A percentile compares a stretch with the other conserved stretches of the same genome.
Conservation (phyloP, 768 basidiomycete species). For the Hysterangium stoloniferum region DNA sequence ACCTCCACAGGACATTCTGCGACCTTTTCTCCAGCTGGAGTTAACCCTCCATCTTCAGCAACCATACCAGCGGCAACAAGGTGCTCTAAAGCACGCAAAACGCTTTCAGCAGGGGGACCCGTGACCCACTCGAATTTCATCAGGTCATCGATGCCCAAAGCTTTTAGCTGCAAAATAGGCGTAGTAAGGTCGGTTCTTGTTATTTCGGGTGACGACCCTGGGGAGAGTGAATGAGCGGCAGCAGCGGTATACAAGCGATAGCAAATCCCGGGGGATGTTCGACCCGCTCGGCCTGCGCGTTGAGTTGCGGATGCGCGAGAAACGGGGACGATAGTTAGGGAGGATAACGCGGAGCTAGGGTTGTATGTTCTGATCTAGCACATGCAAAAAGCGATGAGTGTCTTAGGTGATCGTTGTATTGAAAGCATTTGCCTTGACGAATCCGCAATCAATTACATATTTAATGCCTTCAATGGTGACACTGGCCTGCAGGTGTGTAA, state of each 20-base stretch:
- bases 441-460: slow-evolving; percentile 90
- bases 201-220: slow-evolving; percentile 81
- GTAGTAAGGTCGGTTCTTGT: slow-evolving; percentile 86
- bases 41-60: slow-evolving; percentile 71
- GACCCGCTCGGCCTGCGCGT: slow-evolving; percentile 89
- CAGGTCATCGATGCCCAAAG: slow-evolving; percentile 88
- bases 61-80: slow-evolving; percentile 77
- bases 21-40: slow-evolving; percentile 71
- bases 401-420: neutral
- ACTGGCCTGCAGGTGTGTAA: slow-evolving; percentile 53
- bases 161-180: slow-evolving; percentile 89
- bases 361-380: slow-evolving; percentile 83
- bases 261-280: slow-evolving; percentile 87
- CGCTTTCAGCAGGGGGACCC: slow-evolving; percentile 76
- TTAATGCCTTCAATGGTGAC: slow-evolving; percentile 95
- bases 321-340: slow-evolving; percentile 74
- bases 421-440: slow-evolving; percentile 62
- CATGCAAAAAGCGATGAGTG: neutral
- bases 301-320: slow-evolving; percentile 89
- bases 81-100: slow-evolving; percentile 80
- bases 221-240: slow-evolving; percentile 50
- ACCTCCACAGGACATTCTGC: slow-evolving; percentile 94
- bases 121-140: slow-evolving; percentile 97
- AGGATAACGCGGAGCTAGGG: slow-evolving; percentile 76
- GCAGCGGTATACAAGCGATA: slow-evolving; percentile 81